phyloP scores from a whole-genome alignment of 2,329 filamentous ascomycete genomes.

The Fusarium poae region DNA sequence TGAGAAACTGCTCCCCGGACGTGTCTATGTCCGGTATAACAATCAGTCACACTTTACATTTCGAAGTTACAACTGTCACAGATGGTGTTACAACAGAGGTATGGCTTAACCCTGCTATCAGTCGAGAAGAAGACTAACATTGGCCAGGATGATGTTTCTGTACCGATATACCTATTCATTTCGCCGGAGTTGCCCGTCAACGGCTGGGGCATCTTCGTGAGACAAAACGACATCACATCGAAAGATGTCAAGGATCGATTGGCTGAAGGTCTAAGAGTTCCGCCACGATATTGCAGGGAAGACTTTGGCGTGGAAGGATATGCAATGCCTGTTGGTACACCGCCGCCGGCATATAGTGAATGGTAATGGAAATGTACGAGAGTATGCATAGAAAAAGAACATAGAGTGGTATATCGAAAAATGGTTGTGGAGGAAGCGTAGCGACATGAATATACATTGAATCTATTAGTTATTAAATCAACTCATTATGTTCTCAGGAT shows the following conservation, averaged over 20 bases:
- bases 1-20: constrained; percentile 5
- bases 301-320: not conserved
- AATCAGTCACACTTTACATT: constrained; percentile 1
- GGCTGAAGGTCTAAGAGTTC: not conserved
- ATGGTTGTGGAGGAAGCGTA: fast-evolving
- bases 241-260: constrained; percentile 2
- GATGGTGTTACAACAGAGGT: not conserved
- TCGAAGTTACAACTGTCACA: not conserved
- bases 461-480: not conserved
- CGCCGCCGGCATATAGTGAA: constrained; percentile 14
- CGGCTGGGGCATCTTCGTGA: constrained; percentile 9
- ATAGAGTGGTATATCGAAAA: fast-evolving
- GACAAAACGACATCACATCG: not conserved
- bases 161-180: constrained; percentile 14
- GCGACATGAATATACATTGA: fast-evolving
- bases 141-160: not conserved
- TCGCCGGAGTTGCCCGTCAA: constrained; percentile 5
- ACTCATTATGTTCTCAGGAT: not conserved
- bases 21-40: not conserved
- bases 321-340: not conserved
- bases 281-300: constrained; percentile 7
- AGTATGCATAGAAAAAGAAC: not conserved
- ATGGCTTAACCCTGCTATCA: fast-evolving
- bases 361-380: fast-evolving
- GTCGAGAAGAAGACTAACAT: not conserved